phyloP scores from a whole-genome alignment of 768 basidiomycete genomes.

The Phylloporus arenicola region DNA sequence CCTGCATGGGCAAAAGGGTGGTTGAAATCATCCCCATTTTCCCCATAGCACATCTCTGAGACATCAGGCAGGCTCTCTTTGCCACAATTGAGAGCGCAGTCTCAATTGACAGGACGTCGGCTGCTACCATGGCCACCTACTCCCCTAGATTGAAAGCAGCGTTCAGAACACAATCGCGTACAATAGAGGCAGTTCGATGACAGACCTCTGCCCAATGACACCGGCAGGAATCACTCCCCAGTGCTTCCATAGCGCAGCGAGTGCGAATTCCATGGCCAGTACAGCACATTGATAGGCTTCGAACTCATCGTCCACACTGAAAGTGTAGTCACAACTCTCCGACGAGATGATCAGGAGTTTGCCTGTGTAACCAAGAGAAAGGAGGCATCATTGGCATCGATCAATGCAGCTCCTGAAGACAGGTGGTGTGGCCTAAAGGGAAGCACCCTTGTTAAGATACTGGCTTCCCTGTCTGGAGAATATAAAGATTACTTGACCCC shows the following conservation, averaged over 20 bases:
- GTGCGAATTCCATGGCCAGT: slow-evolving; percentile 58
- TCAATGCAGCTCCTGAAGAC: slow-evolving; percentile 51
- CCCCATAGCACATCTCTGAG: slow-evolving; percentile 38
- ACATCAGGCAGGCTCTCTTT: slow-evolving; percentile 52
- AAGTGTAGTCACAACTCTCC: slow-evolving; percentile 16
- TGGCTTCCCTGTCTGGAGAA: slow-evolving; percentile 74
- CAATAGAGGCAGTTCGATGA: neutral
- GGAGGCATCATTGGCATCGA: slow-evolving; percentile 50
- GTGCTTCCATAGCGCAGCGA: slow-evolving; percentile 58
- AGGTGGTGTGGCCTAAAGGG: slow-evolving; percentile 46
- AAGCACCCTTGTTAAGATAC: slow-evolving; percentile 57
- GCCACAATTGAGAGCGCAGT: slow-evolving; percentile 57
- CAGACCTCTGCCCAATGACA: slow-evolving; percentile 69
- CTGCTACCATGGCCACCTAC: slow-evolving; percentile 64
- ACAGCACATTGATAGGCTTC: slow-evolving; percentile 50
- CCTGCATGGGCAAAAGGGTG: slow-evolving; percentile 30
- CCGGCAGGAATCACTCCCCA: slow-evolving; percentile 62
- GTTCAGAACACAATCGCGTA: neutral
- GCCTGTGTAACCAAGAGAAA: slow-evolving; percentile 45
- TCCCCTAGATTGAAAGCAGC: slow-evolving; percentile 57
- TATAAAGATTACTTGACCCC: slow-evolving; percentile 49
- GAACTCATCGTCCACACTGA: slow-evolving; percentile 33
- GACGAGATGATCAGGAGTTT: slow-evolving; percentile 41
- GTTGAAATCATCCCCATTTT: slow-evolving; percentile 62
- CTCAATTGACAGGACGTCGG: slow-evolving; percentile 51